Evolutionary conservation across 441 rosid genomes (phyloP).

Genomic region (Erysimum pusillum): DNA sequence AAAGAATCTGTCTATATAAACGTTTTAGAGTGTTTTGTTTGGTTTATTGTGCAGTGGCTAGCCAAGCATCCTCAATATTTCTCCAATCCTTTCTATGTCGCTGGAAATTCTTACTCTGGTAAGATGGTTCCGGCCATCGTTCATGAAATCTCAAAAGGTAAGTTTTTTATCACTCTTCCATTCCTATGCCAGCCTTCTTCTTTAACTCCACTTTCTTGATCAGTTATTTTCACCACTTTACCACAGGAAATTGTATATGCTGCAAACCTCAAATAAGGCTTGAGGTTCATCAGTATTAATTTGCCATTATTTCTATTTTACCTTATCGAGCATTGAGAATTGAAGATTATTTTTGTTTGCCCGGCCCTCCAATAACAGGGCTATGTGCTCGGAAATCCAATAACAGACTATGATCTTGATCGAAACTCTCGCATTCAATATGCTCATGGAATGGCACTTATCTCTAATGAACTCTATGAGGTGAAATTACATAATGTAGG

Average conservation of each 20-base stretch:
- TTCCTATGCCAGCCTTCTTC: not conserved
- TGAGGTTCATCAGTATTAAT: slow-evolving; percentile 25
- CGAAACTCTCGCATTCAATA: slow-evolving; percentile 34
- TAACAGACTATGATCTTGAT: not conserved
- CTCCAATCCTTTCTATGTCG: slow-evolving; percentile 58
- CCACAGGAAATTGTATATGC: slow-evolving; percentile 25
- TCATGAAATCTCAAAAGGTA: slow-evolving; percentile 52
- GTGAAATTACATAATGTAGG: slow-evolving; percentile 1
- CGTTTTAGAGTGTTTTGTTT: slow-evolving; percentile 47
- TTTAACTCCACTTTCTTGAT: slow-evolving; percentile 25
- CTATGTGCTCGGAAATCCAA: slow-evolving; percentile 38
- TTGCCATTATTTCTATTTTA: not conserved
- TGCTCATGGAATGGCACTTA: slow-evolving; percentile 52
- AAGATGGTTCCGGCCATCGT: slow-evolving; percentile 57
- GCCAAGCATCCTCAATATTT: slow-evolving; percentile 59
- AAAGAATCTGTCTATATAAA: not conserved
- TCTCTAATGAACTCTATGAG: slow-evolving; percentile 41
- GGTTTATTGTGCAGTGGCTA: slow-evolving; percentile 77
- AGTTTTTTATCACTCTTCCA: not conserved
- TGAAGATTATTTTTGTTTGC: not conserved
- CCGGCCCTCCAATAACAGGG: slow-evolving; percentile 28
- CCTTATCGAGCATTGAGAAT: not conserved
- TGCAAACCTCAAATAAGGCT: slow-evolving; percentile 38
- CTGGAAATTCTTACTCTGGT: slow-evolving; percentile 82
- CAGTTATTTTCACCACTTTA: slow-evolving; percentile 4